These are phyloP conservation scores for Mucor racemosus DNA, from an alignment of 371 early-diverging fungal genomes.

Conservation along the genomic window DNA sequence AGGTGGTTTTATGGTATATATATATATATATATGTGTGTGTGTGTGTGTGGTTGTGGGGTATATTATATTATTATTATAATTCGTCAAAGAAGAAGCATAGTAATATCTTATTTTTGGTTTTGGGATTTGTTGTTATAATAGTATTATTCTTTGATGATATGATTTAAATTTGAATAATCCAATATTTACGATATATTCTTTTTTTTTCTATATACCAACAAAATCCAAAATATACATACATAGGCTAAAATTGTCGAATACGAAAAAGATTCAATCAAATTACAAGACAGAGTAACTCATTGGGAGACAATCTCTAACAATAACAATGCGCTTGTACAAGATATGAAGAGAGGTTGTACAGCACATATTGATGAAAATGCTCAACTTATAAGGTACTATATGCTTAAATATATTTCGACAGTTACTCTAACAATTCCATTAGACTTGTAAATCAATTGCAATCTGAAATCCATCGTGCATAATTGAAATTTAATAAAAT, in stretches of 20 bases:
- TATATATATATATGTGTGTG: too few species aligned
- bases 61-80: conserved; percentile 11
- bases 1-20: too few species aligned
- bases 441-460: conserved; percentile 44
- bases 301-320: conserved; percentile 30
- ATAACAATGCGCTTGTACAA: conserved; percentile 25
- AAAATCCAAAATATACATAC: background rate
- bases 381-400: conserved; percentile 38
- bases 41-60: background rate
- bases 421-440: background rate
- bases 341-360: conserved; percentile 30
- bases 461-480: conserved; percentile 37
- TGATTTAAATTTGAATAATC: conserved; percentile 22
- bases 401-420: background rate
- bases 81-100: background rate
- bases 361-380: conserved; percentile 40
- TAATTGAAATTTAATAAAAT: background rate
- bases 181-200: background rate
- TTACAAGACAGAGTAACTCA: conserved; percentile 21
- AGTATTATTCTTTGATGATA: conserved; percentile 34
- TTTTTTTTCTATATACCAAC: background rate
- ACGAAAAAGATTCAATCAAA: conserved; percentile 20
- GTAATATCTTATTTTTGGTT: background rate
- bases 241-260: conserved; percentile 37
- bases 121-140: conserved; percentile 14